phyloP scores from a whole-genome alignment of 2,329 filamentous ascomycete genomes.

The Claviceps humidiphila region DNA sequence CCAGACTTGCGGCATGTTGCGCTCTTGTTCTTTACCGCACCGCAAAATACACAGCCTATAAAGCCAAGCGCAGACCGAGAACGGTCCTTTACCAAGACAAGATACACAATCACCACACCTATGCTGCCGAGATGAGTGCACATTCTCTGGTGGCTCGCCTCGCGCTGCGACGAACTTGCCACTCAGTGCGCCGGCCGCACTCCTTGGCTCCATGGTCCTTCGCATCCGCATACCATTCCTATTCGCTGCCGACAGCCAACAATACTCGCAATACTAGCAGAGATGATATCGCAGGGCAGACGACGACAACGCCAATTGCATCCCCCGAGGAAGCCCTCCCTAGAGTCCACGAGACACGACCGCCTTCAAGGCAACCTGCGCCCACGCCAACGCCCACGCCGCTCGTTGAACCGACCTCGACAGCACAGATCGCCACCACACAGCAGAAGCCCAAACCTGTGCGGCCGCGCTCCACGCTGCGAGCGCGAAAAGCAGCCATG shows the following conservation, averaged over 20 bases:
- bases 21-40: too few relatives aligned
- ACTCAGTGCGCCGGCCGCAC: slow-evolving; percentile 23
- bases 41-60: too few relatives aligned
- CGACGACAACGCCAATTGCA: slow-evolving; percentile 33
- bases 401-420: slow-evolving; percentile 5
- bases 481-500: slow-evolving; percentile 80
- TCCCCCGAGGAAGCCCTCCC: slow-evolving; percentile 29
- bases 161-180: slow-evolving; percentile 27
- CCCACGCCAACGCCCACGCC: slow-evolving; percentile 11
- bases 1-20: too few relatives aligned
- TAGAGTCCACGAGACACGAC: slow-evolving; percentile 39
- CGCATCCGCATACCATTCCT: slow-evolving; percentile 35
- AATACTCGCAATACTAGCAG: slow-evolving; percentile 27
- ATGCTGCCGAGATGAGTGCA: slow-evolving; percentile 29
- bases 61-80: too few relatives aligned
- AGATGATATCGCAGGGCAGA: slow-evolving; percentile 28
- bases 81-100: background rate
- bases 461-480: slow-evolving; percentile 23
- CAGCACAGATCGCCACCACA: background rate
- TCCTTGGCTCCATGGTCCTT: slow-evolving; percentile 22
- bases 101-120: background rate
- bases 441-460: slow-evolving; percentile 40
- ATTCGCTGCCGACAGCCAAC: slow-evolving; percentile 32
- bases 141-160: slow-evolving; percentile 26
- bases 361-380: slow-evolving; percentile 15